These are phyloP conservation scores for Penicillium sp. DNA, from an alignment of 2,329 filamentous ascomycete species.

Conservation along the genomic window DNA sequence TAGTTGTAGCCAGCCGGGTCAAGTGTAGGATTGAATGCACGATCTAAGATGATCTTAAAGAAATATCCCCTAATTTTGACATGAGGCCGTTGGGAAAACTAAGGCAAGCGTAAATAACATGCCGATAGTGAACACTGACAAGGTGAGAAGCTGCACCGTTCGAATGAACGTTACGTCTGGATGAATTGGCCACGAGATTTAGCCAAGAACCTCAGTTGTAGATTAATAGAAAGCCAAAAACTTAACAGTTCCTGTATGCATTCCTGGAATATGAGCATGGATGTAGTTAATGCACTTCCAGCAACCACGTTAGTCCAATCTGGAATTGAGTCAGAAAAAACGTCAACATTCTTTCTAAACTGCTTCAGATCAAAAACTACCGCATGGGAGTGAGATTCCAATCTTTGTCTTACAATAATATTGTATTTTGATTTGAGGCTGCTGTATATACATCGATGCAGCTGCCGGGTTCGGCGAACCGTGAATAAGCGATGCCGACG, in stretches of 20 bases:
- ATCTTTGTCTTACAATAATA: no score
- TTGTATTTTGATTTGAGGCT: no score
- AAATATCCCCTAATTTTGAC: conserved; percentile 15
- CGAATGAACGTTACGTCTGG: neutral
- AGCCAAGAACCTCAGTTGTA: neutral
- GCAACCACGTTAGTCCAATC: no score
- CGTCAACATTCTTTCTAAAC: no score
- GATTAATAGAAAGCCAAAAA: neutral
- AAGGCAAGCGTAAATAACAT: conserved; percentile 16
- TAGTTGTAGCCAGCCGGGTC: conserved; percentile 19
- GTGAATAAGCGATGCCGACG: conserved; percentile 8
- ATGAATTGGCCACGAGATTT: neutral
- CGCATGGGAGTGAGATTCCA: no score
- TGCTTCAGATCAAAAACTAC: no score
- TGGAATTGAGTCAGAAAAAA: no score
- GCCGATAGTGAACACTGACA: no score
- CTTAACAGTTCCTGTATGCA: no score
- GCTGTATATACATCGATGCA: neutral
- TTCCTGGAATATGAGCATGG: no score
- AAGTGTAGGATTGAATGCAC: conserved; percentile 13
- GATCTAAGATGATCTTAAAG: conserved; percentile 10
- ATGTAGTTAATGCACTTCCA: no score
- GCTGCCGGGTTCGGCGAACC: neutral
- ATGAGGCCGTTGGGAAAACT: conserved; percentile 19
- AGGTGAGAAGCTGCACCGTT: neutral